Percentiles rank a stretch among this genome's conserved stretches.
Evolutionary conservation across 2,329 filamentous ascomycete genomes (phyloP).

Genomic region (Colletotrichum siamense): DNA sequence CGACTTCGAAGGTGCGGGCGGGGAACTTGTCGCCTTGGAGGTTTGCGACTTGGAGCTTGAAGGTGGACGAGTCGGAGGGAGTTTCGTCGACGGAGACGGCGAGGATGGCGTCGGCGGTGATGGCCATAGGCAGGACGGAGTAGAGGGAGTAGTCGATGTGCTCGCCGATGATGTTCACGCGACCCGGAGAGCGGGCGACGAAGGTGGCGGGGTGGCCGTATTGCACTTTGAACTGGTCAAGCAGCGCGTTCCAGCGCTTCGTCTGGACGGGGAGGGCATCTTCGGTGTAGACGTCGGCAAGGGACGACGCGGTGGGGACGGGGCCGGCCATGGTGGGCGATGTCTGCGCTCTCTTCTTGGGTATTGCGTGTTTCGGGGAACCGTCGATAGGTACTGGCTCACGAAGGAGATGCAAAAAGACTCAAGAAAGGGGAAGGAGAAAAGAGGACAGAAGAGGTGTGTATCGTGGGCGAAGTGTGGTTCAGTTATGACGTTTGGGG

Average conservation of each 20-base stretch:
- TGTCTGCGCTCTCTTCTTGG: not conserved
- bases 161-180: slow-evolving; percentile 98
- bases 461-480: not conserved
- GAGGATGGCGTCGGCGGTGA: slow-evolving; percentile 88
- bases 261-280: slow-evolving; percentile 72
- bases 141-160: slow-evolving; percentile 99
- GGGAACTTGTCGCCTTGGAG: slow-evolving; percentile 78
- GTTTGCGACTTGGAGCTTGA: slow-evolving; percentile 80
- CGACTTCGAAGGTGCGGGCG: slow-evolving; percentile 75
- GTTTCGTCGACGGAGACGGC: slow-evolving; percentile 69
- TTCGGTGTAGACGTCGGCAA: slow-evolving; percentile 83
- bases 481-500: slow-evolving; percentile 13
- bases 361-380: not conserved
- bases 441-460: not conserved
- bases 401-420: not conserved
- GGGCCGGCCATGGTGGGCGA: slow-evolving; percentile 52
- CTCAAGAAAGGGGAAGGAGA: not conserved
- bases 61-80: slow-evolving; percentile 57
- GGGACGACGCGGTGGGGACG: slow-evolving; percentile 77
- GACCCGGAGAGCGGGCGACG: slow-evolving; percentile 86
- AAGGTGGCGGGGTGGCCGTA: slow-evolving; percentile 80
- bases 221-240: slow-evolving; percentile 71
- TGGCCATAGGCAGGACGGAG: slow-evolving; percentile 93
- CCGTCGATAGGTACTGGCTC: not conserved
- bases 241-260: slow-evolving; percentile 76